These are phyloP conservation scores for Opeltia flavorubescens DNA, from an alignment of 495 filamentous ascomycete species.

Conservation along the genomic window DNA sequence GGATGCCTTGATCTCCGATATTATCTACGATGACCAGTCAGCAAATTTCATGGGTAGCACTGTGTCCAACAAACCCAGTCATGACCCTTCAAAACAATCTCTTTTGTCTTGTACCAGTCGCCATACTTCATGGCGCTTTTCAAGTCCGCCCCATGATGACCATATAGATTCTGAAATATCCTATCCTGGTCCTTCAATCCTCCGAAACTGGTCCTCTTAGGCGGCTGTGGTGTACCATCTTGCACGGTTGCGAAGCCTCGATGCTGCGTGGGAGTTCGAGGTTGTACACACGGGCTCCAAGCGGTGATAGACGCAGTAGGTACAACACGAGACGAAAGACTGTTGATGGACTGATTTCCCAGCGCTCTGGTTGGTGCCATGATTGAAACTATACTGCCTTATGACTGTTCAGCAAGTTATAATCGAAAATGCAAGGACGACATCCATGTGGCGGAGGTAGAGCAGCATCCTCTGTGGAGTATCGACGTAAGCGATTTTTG, in stretches of 20 bases:
- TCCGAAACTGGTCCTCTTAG: constrained; percentile 62
- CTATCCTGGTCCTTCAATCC: constrained; percentile 88
- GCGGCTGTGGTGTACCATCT: constrained; percentile 45
- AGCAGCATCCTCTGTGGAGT: neutral
- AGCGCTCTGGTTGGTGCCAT: neutral
- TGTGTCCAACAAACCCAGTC: constrained; percentile 55
- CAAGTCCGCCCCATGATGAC: constrained; percentile 77
- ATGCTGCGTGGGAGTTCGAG: constrained; percentile 31
- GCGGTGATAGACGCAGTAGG: constrained; percentile 28
- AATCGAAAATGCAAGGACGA: too few species aligned
- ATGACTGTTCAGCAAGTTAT: too few species aligned
- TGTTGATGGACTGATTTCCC: constrained; percentile 28
- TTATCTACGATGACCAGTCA: constrained; percentile 44
- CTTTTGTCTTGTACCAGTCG: constrained; percentile 99
- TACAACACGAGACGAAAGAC: constrained; percentile 41
- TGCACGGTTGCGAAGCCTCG: constrained; percentile 78
- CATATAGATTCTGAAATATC: constrained; percentile 97
- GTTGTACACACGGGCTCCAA: constrained; percentile 14
- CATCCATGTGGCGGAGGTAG: too few species aligned
- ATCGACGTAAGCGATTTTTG: neutral
- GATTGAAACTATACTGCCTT: too few species aligned
- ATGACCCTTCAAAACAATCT: constrained; percentile 90
- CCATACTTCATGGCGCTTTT: constrained; percentile 96
- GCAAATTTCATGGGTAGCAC: constrained; percentile 14
- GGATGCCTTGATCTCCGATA: constrained; percentile 89